Evolutionary conservation across 179 eudicot species (phyloP), one percentile per base, ranked within the genome.

Genomic region (Gypsophila paniculata): DNA sequence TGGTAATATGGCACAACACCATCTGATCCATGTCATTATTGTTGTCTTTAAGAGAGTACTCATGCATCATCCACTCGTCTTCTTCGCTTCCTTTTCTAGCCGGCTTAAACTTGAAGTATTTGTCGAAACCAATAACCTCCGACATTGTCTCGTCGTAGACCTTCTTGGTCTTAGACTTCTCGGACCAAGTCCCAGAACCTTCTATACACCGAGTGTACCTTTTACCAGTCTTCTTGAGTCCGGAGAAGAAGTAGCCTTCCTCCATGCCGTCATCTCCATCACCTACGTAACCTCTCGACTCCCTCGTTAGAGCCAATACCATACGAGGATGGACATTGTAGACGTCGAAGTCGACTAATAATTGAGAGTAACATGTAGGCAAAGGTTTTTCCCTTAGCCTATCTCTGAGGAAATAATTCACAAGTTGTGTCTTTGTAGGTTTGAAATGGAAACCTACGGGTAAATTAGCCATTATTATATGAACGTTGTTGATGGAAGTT

Each of bases 51-150:
- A 2, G 12, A 29, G 44, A 29, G 26, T 61, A 61, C 23, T 61
- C 66, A n/a, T 61, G 65, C 65, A 61, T 61, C 65, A 0, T 61
- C 65, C 65, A 61, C 65, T 32, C 65, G 14, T 61, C 44, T 17
- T 32, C 22, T 1, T 61, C 15, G 19, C 8, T 18, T 3, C 21
- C 49, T 10, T 5, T 9, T 44, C 8, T 42, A 61, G 12, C 21
- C 42, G 65, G 44, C 42, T 32, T 32, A 61, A 61, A 61, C 65
- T 14, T 61, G 21, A 61, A 61, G 44, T 61, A 61, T 42, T 17
- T 61, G 9, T 61, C 42, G 11, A 7, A 0, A 19, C 65, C 65
- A 2, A 61, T 26, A 4, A 2, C 10, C 0, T 14, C 5, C 42
- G 42, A 36, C 2, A 22, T 29, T 0, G 10, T 17, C 0, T 36